Conservation (phyloP, 2,329 filamentous ascomycete genomes). For the Ascochyta clinopodiicola region DNA sequence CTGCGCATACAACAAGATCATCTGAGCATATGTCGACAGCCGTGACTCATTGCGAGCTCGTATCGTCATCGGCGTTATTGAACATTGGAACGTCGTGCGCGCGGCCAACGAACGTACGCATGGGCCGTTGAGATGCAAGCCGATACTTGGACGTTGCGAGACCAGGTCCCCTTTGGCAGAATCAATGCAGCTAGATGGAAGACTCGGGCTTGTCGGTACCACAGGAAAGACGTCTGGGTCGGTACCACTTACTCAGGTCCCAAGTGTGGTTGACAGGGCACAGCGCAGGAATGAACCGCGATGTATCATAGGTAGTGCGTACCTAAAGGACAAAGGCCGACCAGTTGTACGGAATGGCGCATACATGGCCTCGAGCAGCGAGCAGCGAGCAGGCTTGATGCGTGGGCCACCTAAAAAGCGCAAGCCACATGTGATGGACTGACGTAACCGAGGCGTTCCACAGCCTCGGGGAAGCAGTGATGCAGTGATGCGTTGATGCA, state of each 20-base stretch:
- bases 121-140: conserved; percentile 2
- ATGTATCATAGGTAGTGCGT: neutral
- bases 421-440: conserved; percentile 16
- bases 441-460: conserved; percentile 18
- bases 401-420: neutral
- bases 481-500: no score
- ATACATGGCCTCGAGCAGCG: conserved; percentile 1
- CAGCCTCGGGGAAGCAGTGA: conserved; percentile 4
- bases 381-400: conserved; percentile 8
- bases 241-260: conserved; percentile 4
- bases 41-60: neutral
- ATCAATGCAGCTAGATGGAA: neutral
- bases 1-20: neutral
- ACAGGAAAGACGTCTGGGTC: conserved; percentile 1
- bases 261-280: conserved; percentile 10
- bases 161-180: neutral
- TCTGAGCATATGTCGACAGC: neutral
- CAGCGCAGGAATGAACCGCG: neutral
- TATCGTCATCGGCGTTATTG: neutral
- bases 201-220: conserved; percentile 1
- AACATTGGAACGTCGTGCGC: neutral
- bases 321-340: neutral
- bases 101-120: neutral
- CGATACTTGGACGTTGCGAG: conserved; percentile 8
- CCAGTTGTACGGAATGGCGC: neutral